Evolutionary conservation across 169 alveolate genomes (phyloP).

Genomic region (Eimeria acervulina): DNA sequence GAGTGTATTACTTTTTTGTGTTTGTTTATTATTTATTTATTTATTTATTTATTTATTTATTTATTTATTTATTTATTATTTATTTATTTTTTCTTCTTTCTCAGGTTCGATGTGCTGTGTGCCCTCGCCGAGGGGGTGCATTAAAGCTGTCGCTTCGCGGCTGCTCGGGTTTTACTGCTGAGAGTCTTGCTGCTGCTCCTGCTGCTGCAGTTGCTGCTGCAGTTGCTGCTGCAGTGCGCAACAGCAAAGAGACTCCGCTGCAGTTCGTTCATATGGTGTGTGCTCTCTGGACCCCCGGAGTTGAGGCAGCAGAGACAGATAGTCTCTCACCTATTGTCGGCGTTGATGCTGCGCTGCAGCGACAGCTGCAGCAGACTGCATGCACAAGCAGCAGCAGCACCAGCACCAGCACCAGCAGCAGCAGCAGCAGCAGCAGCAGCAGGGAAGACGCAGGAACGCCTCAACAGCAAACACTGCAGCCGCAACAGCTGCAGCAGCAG

Average conservation of each 20-base stretch:
- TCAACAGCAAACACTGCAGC: background rate
- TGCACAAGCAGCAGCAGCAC: conserved; percentile 40
- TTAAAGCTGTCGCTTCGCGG: conserved; percentile 73
- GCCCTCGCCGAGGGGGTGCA: conserved; percentile 91
- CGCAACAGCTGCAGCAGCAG: background rate
- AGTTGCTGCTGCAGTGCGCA: conserved; percentile 28
- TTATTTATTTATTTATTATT: background rate
- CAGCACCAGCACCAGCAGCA: background rate
- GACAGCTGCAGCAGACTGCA: conserved; percentile 55
- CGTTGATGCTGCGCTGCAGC: conserved; percentile 78
- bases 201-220: conserved; percentile 35
- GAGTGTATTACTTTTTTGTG: too few relatives aligned
- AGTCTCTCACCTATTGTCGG: conserved; percentile 80
- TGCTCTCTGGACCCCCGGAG: conserved; percentile 83
- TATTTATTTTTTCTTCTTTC: too few relatives aligned
- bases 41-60: background rate
- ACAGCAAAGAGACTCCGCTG: conserved; percentile 30
- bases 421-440: background rate
- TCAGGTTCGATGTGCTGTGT: conserved; percentile 84
- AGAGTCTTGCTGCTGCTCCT: background rate
- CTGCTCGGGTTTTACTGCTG: too few relatives aligned
- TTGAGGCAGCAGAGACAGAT: conserved; percentile 79
- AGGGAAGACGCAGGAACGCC: too few relatives aligned
- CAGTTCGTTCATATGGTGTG: conserved; percentile 83
- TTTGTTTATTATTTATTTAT: too few relatives aligned